Conservation (phyloP, 257 asterid genomes). For the Lavandula angustifolia region DNA sequence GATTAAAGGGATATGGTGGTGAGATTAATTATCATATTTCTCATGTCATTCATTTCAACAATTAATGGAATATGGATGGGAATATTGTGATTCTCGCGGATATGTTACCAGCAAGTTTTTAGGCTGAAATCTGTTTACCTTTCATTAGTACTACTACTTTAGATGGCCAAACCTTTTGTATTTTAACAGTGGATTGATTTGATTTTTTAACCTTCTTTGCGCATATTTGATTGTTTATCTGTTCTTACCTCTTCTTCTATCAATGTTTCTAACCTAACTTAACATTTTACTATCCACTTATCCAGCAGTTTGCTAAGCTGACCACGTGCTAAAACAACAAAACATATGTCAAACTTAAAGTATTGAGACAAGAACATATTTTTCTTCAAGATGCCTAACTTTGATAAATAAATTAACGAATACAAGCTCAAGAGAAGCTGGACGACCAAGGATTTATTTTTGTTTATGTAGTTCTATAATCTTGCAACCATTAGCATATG, state of each 20-base stretch:
- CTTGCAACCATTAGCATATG: no score
- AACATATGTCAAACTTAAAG: no score
- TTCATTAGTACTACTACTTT: not conserved
- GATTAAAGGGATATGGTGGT: slow-evolving; percentile 13
- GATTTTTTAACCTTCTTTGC: not conserved
- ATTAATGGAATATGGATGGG: not conserved
- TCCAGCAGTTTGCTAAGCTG: slow-evolving; percentile 25
- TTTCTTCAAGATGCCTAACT: no score
- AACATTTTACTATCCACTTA: not conserved
- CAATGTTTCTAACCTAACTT: not conserved
- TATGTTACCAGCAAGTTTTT: not conserved
- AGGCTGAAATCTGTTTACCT: not conserved
- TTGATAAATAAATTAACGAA: no score
- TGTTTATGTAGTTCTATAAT: no score
- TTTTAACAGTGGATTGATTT: not conserved
- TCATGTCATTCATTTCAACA: not conserved
- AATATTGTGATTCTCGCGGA: not conserved
- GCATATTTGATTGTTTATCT: not conserved
- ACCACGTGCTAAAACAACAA: no score
- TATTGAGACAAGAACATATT: no score
- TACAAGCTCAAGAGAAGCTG: no score
- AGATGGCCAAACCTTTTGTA: not conserved
- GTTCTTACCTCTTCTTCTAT: not conserved
- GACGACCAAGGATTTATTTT: no score
- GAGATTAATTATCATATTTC: not conserved